A percentile compares a stretch with the other conserved stretches of the same genome.
These are phyloP conservation scores for Poronia punctata DNA, from an alignment of 495 filamentous ascomycete species.

Conservation along the genomic window DNA sequence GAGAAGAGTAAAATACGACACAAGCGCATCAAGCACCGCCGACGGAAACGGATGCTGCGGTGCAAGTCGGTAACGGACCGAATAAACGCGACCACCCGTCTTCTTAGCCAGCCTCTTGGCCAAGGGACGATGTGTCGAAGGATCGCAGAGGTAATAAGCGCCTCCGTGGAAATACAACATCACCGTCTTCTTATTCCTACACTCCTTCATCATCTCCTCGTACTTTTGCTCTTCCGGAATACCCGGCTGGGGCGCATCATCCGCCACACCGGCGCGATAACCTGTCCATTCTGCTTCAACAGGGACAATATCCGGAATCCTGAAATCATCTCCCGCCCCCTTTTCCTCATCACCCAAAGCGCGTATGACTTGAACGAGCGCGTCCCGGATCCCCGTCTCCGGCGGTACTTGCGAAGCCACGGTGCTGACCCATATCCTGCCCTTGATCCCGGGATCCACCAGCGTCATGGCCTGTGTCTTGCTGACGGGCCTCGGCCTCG, in stretches of 20 bases:
- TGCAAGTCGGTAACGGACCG: constrained; percentile 79
- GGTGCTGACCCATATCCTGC: constrained; percentile 72
- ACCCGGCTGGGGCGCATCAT: constrained; percentile 46
- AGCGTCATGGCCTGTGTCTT: constrained; percentile 56
- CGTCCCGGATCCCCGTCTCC: constrained; percentile 50
- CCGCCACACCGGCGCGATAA: constrained; percentile 51
- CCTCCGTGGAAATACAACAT: constrained; percentile 91
- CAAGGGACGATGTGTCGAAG: constrained; percentile 51
- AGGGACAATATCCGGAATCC: constrained; percentile 46
- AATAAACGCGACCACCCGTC: constrained; percentile 56
- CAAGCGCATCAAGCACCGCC: constrained; percentile 74
- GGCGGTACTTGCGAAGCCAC: constrained; percentile 46
- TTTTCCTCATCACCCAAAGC: constrained; percentile 45
- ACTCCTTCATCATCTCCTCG: constrained; percentile 62
- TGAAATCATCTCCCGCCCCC: constrained; percentile 32
- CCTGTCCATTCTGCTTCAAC: constrained; percentile 89
- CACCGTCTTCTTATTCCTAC: constrained; percentile 57
- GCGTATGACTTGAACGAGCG: constrained; percentile 59
- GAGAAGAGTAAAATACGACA: constrained; percentile 75
- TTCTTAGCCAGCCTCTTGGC: constrained; percentile 43
- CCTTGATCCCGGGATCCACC: constrained; percentile 64
- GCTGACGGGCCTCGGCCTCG: constrained; percentile 42
- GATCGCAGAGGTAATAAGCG: constrained; percentile 76
- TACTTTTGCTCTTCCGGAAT: constrained; percentile 69
- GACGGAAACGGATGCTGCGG: constrained; percentile 80